phyloP scores from a whole-genome alignment of 306 rosid species.

The Lablab purpureus region DNA sequence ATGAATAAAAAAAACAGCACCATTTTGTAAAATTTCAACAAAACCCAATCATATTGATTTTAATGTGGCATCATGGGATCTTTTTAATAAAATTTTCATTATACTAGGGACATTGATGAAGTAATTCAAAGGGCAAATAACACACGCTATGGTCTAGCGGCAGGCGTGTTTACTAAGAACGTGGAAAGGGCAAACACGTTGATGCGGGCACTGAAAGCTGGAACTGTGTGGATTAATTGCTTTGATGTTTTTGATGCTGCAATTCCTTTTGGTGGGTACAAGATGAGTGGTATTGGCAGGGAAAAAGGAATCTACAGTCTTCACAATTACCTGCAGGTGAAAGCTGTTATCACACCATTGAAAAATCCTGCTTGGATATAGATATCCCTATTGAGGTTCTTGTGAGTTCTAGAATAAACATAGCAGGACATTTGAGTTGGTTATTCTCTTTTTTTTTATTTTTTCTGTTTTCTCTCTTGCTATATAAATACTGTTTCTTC shows the following conservation, averaged over 20 bases:
- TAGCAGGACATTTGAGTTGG: too few relatives aligned
- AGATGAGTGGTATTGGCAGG: conserved; percentile 93
- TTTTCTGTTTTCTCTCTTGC: too few relatives aligned
- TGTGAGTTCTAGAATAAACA: conserved; percentile 31
- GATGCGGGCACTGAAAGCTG: conserved; percentile 78
- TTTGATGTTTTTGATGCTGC: conserved; percentile 94
- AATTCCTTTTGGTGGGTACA: conserved; percentile 93
- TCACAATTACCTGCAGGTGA: conserved; percentile 80
- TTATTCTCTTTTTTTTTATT: too few relatives aligned
- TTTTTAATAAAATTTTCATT: background rate
- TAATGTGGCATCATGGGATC: background rate
- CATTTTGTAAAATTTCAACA: background rate
- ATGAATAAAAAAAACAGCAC: background rate
- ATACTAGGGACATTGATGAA: conserved; percentile 72
- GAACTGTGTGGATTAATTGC: conserved; percentile 93
- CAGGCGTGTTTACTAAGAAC: conserved; percentile 83
- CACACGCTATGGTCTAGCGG: conserved; percentile 77
- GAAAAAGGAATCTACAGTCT: conserved; percentile 94
- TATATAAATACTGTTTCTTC: too few relatives aligned
- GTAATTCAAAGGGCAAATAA: conserved; percentile 75
- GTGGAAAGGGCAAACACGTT: conserved; percentile 69
- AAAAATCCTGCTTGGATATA: conserved; percentile 86
- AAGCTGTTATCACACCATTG: conserved; percentile 82
- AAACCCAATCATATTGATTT: background rate
- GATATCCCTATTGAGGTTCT: background rate